Conservation (phyloP, 441 rosid genomes). For the Eutrema salsugineum region DNA sequence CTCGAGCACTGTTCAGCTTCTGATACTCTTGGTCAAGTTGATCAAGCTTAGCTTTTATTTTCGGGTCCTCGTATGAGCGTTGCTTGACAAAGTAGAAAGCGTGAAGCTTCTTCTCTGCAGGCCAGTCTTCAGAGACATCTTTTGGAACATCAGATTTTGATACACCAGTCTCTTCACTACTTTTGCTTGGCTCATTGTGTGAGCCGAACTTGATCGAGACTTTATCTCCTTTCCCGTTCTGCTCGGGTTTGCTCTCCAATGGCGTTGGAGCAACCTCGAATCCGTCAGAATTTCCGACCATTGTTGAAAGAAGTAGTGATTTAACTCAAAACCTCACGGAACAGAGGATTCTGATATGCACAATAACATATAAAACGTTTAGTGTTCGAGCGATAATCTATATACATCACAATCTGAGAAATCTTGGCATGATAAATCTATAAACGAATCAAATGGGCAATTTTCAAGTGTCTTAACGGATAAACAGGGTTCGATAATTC, state of each 20-base stretch:
- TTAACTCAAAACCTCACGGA: not conserved
- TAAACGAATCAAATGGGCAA: not conserved
- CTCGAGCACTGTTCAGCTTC: constrained; percentile 39
- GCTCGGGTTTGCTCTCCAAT: not conserved
- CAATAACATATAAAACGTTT: not conserved
- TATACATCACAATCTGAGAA: no score
- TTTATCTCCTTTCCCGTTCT: not conserved
- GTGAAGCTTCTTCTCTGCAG: not conserved
- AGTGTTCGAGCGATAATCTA: not conserved
- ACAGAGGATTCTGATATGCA: not conserved
- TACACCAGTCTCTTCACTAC: not conserved
- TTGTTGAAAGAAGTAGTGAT: not conserved
- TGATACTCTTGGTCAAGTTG: constrained; percentile 57
- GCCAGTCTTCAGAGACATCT: constrained; percentile 5
- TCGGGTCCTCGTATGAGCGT: constrained; percentile 61
- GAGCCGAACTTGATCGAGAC: constrained; percentile 10
- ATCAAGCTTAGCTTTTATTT: constrained; percentile 53
- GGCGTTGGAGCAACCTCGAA: constrained; percentile 6
- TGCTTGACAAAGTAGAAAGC: constrained; percentile 48
- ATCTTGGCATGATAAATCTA: no score
- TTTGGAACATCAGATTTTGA: not conserved
- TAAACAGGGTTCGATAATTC: not conserved
- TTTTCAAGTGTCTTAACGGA: not conserved
- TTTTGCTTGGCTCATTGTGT: not conserved
- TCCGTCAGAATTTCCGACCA: constrained; percentile 11